Percentiles rank a stretch among this genome's conserved stretches.
Conservation (phyloP, 2,329 filamentous ascomycete species). For the Plenodomus biglobosus region DNA sequence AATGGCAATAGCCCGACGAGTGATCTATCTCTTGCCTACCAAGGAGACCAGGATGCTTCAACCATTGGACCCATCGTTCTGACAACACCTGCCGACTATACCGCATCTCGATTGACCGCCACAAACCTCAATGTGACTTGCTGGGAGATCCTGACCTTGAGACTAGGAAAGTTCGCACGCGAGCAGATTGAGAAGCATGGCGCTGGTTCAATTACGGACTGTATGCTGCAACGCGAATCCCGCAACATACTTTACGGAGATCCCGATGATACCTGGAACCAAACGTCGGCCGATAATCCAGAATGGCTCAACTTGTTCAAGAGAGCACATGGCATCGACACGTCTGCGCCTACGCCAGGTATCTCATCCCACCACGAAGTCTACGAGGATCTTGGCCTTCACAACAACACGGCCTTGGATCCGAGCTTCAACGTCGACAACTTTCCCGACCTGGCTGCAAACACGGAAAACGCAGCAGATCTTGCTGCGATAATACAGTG, state of each 20-base stretch:
- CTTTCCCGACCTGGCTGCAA: constrained; percentile 16
- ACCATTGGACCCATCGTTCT: constrained; percentile 20
- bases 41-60: constrained; percentile 11
- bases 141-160: constrained; percentile 54
- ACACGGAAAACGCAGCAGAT: constrained; percentile 13
- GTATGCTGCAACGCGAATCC: constrained; percentile 53
- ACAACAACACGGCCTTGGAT: constrained; percentile 25
- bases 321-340: constrained; percentile 49
- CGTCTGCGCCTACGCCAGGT: constrained; percentile 1
- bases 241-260: constrained; percentile 52
- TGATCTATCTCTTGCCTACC: constrained; percentile 21
- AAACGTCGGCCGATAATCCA: constrained; percentile 43
- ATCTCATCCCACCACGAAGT: constrained; percentile 27
- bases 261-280: constrained; percentile 52
- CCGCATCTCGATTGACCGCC: constrained; percentile 7
- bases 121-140: constrained; percentile 44
- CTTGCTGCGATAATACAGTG: constrained; percentile 29
- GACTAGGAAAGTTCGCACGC: constrained; percentile 50
- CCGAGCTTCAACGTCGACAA: constrained; percentile 34
- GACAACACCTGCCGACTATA: constrained; percentile 20
- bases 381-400: constrained; percentile 40
- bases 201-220: constrained; percentile 47
- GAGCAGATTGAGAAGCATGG: constrained; percentile 43
- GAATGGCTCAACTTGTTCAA: constrained; percentile 55
- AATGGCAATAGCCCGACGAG: constrained; percentile 2